Base-by-base conservation (phyloP, 176 grass and related monocot species). In the Zizania latifolia region DNA sequence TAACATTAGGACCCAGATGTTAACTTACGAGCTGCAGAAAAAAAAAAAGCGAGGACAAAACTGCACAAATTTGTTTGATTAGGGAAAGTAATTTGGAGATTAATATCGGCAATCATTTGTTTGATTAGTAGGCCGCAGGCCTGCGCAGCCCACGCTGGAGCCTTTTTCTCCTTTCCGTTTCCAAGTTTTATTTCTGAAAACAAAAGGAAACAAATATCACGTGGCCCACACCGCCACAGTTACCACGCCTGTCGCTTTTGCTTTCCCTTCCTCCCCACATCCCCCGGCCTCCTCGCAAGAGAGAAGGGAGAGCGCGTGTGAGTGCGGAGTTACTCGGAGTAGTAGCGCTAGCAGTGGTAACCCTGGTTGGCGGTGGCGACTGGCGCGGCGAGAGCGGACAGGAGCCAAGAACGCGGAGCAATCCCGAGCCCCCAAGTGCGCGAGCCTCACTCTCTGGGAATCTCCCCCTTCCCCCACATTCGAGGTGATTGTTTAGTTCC, bases 401-500 rank as follows among this genome's bases (percentile, higher is more conserved):
- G 16, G 63, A 76, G 8, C 55, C 58, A 77, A 82, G 79, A 65
- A 27, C 65, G 69, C 24, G 70, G 62, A 21, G 36, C 31, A 12
- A 9, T 17, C 2, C 57, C 33, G 10, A 62, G 54, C 26, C 61
- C 29, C 27, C n/a, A n/a, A n/a, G n/a, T n/a, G n/a, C n/a, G n/a
- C n/a, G n/a, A n/a, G n/a, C 39, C 7, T 19, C 32, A 21, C 22
- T 38, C 61, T 38, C 68, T 29, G 59, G 74, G 85, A 68, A 87
- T 87, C 79, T 73, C 67, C 80, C 23, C 68, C 27, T n/a, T n/a
- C 65, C 26, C 53, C 53, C 24, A 26, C 50, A 26, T 83, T 55
- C 80, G 80, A 87, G 85, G 85, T 87, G 74, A 60, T 71, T 62
- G 14, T 75, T 29, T 37, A 16, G 15, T 71, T 79, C 24, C 17